Percentiles rank a stretch among this genome's conserved stretches.
Evolutionary conservation across 257 asterid genomes (phyloP).

Genomic region (Salvia miltiorrhiza): DNA sequence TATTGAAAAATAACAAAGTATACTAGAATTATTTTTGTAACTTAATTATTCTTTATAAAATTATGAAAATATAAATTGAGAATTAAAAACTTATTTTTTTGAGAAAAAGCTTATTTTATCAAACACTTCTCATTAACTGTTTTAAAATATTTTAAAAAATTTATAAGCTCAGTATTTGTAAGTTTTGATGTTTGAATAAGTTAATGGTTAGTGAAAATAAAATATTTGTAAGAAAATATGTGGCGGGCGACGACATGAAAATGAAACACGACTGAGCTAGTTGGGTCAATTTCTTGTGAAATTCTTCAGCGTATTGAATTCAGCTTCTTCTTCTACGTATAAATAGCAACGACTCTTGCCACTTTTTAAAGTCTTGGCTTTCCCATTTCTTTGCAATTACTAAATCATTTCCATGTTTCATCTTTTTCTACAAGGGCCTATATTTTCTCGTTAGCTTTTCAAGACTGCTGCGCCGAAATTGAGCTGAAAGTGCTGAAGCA

Average conservation of each 20-base stretch:
- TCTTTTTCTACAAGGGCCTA: background rate
- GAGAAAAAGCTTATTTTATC: too few relatives aligned
- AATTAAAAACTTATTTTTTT: too few relatives aligned
- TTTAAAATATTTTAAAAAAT: too few relatives aligned
- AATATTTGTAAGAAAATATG: too few relatives aligned
- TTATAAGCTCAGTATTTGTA: too few relatives aligned
- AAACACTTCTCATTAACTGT: too few relatives aligned
- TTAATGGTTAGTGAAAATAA: background rate
- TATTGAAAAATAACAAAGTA: too few relatives aligned
- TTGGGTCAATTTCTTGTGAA: background rate
- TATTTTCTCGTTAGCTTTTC: background rate
- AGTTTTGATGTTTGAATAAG: too few relatives aligned
- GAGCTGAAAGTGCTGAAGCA: background rate
- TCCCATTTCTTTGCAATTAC: slow-evolving; percentile 1
- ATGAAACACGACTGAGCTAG: background rate
- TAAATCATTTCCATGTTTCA: background rate
- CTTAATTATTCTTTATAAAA: too few relatives aligned
- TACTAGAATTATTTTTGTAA: too few relatives aligned
- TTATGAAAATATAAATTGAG: too few relatives aligned
- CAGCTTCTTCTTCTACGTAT: too few relatives aligned
- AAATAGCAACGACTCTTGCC: background rate
- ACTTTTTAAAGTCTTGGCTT: background rate
- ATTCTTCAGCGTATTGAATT: background rate
- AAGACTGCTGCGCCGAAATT: background rate
- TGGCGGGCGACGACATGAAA: background rate